Conservation (phyloP, 2,329 filamentous ascomycete species). For the Cyphellophora europaea region DNA sequence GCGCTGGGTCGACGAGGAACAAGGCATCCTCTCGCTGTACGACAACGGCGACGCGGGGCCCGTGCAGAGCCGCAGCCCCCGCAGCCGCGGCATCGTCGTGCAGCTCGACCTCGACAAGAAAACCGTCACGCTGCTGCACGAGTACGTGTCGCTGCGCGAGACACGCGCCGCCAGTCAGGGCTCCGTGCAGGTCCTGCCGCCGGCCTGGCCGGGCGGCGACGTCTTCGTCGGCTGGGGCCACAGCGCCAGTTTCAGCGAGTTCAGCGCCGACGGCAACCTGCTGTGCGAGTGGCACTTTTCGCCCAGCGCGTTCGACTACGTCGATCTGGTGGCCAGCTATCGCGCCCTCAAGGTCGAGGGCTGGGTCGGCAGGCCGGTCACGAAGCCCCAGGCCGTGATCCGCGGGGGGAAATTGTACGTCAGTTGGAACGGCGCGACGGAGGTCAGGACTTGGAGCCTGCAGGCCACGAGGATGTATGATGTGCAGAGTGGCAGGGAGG, state of each 20-base stretch:
- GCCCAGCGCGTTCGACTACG: constrained; percentile 24
- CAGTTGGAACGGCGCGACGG: constrained; percentile 39
- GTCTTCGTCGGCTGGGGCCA: constrained; percentile 42
- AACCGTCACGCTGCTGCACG: constrained; percentile 33
- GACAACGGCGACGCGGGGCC: constrained; percentile 26
- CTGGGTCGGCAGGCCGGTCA: constrained; percentile 43
- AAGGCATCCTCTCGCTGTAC: constrained; percentile 27
- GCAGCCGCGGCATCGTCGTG: constrained; percentile 36
- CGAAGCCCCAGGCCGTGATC: constrained; percentile 20
- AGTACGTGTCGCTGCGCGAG: constrained; percentile 30
- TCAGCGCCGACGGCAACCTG: constrained; percentile 24
- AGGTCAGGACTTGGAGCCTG: constrained; percentile 20
- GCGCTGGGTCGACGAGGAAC: constrained; percentile 26
- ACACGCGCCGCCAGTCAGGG: constrained; percentile 32
- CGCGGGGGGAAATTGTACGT: constrained; percentile 25
- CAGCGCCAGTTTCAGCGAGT: constrained; percentile 42
- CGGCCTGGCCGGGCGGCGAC: constrained; percentile 25
- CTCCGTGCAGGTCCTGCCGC: constrained; percentile 30
- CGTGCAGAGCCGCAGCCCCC: constrained; percentile 15
- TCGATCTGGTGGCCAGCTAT: constrained; percentile 40
- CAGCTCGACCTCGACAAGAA: constrained; percentile 29
- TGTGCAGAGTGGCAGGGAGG: background rate
- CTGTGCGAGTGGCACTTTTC: constrained; percentile 46
- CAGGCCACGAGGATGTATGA: constrained; percentile 4
- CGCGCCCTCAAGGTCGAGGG: constrained; percentile 39